Base-by-base conservation (phyloP, 2,329 filamentous ascomycete species). In the Calonectria hongkongensis region DNA sequence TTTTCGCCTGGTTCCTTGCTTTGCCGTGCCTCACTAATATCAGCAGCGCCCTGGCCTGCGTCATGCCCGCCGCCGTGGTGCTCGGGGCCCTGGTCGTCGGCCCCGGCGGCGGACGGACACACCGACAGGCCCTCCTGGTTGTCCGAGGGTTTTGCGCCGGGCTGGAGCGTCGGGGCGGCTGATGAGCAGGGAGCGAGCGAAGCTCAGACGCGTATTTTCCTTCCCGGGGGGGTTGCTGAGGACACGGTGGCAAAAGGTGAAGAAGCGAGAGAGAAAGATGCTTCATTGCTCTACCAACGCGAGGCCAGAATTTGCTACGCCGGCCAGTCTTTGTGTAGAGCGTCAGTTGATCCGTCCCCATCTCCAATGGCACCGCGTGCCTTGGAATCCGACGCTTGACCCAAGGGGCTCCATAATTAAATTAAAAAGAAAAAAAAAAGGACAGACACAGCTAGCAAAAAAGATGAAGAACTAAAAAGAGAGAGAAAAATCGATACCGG, bases 371-470 rank as follows among this genome's bases (percentile, higher is more conserved):
- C 13, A 28, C 16, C 41, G 39, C 21, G 15, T 33, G 25, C 41
- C 25, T 45, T 47, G 41, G 21, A 27, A 16, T 15, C 25, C 27
- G 28, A 41, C 25, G 27, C 30, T 43, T 50, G 21, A 25, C 16
- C 36, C 21, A 39, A 50, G n/a, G 15, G 28, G 43, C 12, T 48
- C 63, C 63, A 66, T 66, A 66, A 51, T 66, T 54, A 66, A 73
- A 39, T 66, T 30, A 10, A 67, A 66, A 62, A 68, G 63, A 45
- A 63, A 64, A 69, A 76, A 70, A 72, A 77, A 69, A 48, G 56
- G 41, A 47, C 70, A 65, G 1, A 15, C 51, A 25, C 18, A 21
- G 15, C 9, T n/a, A n/a, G 51, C 51, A n/a, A 36, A 12, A 13
- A 5, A 21, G 30, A 56, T 12, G 33, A 36, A 8, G 33, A 72